Percentiles rank a stretch among this genome's conserved stretches.
These are phyloP conservation scores for Starmerella potacharoeniae DNA, from an alignment of 805 yeast genomes.

Conservation along the genomic window DNA sequence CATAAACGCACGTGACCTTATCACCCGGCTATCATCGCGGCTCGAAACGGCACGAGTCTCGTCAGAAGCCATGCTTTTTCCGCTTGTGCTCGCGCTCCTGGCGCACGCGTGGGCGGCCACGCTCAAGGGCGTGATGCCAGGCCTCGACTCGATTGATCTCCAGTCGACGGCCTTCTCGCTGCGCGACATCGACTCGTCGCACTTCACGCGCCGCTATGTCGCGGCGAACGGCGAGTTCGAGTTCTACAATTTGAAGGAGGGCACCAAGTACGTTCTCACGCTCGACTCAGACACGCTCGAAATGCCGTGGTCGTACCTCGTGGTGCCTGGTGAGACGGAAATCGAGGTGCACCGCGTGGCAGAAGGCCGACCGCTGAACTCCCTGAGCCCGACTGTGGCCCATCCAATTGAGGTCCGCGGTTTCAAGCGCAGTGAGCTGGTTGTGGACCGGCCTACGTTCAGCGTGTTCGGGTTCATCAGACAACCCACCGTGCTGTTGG, in stretches of 20 bases:
- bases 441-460: constrained; percentile 24
- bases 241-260: constrained; percentile 10
- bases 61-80: background rate
- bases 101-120: constrained; percentile 8
- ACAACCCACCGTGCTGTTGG: constrained; percentile 30
- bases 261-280: constrained; percentile 12
- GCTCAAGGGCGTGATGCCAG: constrained; percentile 4
- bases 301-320: constrained; percentile 10
- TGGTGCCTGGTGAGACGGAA: constrained; percentile 16
- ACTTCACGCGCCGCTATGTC: constrained; percentile 6
- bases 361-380: constrained; percentile 24
- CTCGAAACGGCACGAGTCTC: background rate
- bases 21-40: background rate
- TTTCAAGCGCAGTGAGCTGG: constrained; percentile 9
- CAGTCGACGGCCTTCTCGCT: constrained; percentile 8
- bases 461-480: constrained; percentile 26
- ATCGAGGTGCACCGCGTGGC: constrained; percentile 23
- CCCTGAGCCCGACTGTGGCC: constrained; percentile 25
- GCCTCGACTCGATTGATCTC: constrained; percentile 1
- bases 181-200: constrained; percentile 5
- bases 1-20: background rate
- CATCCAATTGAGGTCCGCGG: constrained; percentile 27
- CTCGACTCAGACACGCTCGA: constrained; percentile 17
- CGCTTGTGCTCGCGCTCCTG: background rate
- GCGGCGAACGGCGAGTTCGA: constrained; percentile 16